These are phyloP conservation scores for Cicer pinnatifidum DNA, from an alignment of 306 rosid genomes.

Conservation along the genomic window DNA sequence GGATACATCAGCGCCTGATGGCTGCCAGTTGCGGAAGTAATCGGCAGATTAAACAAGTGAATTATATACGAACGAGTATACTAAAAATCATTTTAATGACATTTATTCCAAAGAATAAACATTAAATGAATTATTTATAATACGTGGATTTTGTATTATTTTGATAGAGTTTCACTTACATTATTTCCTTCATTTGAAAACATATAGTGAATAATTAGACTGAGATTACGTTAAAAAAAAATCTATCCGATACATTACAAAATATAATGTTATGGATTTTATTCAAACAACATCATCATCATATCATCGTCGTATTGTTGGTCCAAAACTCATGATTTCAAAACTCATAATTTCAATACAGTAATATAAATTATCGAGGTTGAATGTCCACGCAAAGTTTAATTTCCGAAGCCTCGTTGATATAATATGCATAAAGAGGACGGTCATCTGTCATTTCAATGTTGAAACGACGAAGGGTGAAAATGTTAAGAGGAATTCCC, in stretches of 20 bases:
- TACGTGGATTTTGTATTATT: conserved; percentile 31
- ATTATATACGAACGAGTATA: conserved; percentile 38
- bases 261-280: not conserved
- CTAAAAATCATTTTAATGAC: conserved; percentile 26
- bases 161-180: conserved; percentile 25
- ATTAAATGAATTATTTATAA: conserved; percentile 28
- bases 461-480: conserved; percentile 24
- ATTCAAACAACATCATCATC: not conserved
- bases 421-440: conserved; percentile 48
- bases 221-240: too few species aligned
- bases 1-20: conserved; percentile 15
- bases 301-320: too few species aligned
- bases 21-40: conserved; percentile 8
- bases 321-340: not conserved
- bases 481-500: conserved; percentile 26
- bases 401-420: conserved; percentile 44
- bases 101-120: not conserved
- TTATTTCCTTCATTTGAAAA: conserved; percentile 20
- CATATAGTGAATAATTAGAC: not conserved
- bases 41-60: conserved; percentile 14
- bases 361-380: conserved; percentile 28
- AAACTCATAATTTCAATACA: not conserved
- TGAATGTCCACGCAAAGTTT: conserved; percentile 6
- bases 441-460: conserved; percentile 20
- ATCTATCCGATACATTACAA: too few species aligned